Evolutionary conservation across 441 rosid species (phyloP).

Genomic region (Omphalea diandra): DNA sequence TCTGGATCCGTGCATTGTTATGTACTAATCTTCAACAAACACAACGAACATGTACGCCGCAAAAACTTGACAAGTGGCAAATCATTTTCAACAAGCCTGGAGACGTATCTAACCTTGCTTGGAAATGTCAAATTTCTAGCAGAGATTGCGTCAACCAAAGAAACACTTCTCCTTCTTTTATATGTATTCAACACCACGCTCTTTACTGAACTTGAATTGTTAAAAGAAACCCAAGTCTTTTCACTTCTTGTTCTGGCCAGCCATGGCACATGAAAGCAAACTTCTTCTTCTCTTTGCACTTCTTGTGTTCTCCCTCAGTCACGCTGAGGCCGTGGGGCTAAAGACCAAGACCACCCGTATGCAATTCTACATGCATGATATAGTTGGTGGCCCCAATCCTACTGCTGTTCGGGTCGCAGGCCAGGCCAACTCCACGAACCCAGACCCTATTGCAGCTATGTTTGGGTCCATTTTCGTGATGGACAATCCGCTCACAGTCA

Average conservation of each 20-base stretch:
- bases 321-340: conserved; percentile 25
- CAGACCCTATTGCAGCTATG: conserved; percentile 20
- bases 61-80: background rate
- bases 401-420: conserved; percentile 45
- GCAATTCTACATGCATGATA: conserved; percentile 69
- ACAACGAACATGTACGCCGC: background rate
- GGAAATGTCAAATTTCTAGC: conserved; percentile 8
- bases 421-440: conserved; percentile 30
- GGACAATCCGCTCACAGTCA: conserved; percentile 48
- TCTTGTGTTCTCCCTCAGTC: background rate
- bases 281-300: conserved; percentile 27
- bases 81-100: background rate
- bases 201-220: background rate
- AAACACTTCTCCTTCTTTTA: background rate
- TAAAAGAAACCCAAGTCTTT: background rate
- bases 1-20: background rate
- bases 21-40: background rate
- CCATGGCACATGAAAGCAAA: conserved; percentile 30
- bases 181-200: background rate
- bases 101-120: background rate
- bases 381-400: conserved; percentile 36
- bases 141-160: conserved; percentile 8
- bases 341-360: conserved; percentile 37
- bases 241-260: conserved; percentile 25
- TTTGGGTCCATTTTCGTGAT: conserved; percentile 45